Base-by-base conservation (phyloP, 1,284 basidiomycete species). In the Trametes versicolor region DNA sequence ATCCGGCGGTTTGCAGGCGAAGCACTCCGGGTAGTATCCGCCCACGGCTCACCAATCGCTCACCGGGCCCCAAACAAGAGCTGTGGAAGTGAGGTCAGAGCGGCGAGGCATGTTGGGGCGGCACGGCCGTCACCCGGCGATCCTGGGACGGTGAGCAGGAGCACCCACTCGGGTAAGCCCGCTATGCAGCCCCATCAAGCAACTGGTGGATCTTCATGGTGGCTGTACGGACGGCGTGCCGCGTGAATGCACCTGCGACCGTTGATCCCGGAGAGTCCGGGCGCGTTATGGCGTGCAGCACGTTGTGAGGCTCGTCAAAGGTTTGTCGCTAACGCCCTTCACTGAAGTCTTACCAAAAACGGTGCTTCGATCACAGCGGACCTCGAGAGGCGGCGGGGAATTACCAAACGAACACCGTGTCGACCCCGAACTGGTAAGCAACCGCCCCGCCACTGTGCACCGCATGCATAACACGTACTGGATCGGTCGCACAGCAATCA, bases 171-270 rank as follows among this genome's bases (percentile, higher is more conserved):
- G 32, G n/a, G 6, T 32, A n/a, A 17, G 34, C 6, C 50, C 34
- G n/a, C 21, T 21, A 29, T 23, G 7, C 39, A 8, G 17, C 21
- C 17, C 12, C 29, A 47, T 47, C 41, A 29, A 15, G 12, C 10
- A n/a, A 27, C 6, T 17, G 6, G 25, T 17, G 8, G 48, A 49
- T 43, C 41, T 47, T 43, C 41, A 5, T 23, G 41, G 39, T 45
- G 41, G 54, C 54, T 56, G 39, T 56, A 45, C 54, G 9, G 9
- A 34, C 54, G 54, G 25, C 7, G n/a, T n/a, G n/a, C n/a, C n/a
- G n/a, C n/a, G n/a, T 5, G 43, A 27, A 7, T 41, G 54, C 54
- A 56, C 29, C 27, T 56, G 54, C 54, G 29, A 32, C 29, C 29
- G 41, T 47, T 47, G 54, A 45, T 47, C 13, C 23, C 54, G 41